phyloP scores from a whole-genome alignment of 345 rosid species.

The Heritiera littoralis region DNA sequence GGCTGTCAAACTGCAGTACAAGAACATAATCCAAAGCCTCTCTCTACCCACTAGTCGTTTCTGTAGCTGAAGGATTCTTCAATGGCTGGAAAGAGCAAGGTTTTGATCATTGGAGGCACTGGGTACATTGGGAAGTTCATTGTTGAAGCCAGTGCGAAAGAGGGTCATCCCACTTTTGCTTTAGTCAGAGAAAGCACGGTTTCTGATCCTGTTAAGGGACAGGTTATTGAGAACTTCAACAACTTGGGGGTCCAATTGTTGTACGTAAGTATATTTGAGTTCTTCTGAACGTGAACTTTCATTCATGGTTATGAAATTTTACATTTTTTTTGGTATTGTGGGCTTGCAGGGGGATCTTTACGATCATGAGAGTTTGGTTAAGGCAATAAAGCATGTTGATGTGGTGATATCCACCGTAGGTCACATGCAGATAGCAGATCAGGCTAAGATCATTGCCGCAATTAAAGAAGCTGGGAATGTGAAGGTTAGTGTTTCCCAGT shows the following conservation, averaged over 20 bases:
- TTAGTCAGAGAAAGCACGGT: slow-evolving; percentile 55
- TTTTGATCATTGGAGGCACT: slow-evolving; percentile 70
- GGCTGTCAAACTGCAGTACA: neutral
- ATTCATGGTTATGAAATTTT: neutral
- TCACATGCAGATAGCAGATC: slow-evolving; percentile 51
- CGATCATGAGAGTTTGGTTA: slow-evolving; percentile 71
- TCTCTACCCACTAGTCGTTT: neutral
- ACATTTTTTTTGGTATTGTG: neutral
- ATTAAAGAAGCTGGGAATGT: slow-evolving; percentile 85
- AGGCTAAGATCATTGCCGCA: slow-evolving; percentile 74
- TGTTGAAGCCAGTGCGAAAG: slow-evolving; percentile 56
- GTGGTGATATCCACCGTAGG: slow-evolving; percentile 79
- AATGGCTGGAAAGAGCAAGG: slow-evolving; percentile 69
- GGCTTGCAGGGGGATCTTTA: slow-evolving; percentile 52
- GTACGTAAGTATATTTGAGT: slow-evolving; percentile 36
- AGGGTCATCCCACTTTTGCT: slow-evolving; percentile 63
- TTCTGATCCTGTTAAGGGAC: slow-evolving; percentile 57
- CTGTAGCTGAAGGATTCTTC: neutral
- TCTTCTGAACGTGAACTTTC: neutral
- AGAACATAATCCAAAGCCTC: neutral
- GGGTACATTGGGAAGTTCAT: slow-evolving; percentile 76
- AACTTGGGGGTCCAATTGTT: slow-evolving; percentile 57
- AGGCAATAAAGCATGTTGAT: slow-evolving; percentile 71
- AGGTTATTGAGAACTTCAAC: slow-evolving; percentile 52
- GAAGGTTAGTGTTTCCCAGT: slow-evolving; percentile 45